Percentiles rank a stretch among this genome's conserved stretches.
Conservation (phyloP, 2,329 filamentous ascomycete species). For the Rugonectria rugulosa region DNA sequence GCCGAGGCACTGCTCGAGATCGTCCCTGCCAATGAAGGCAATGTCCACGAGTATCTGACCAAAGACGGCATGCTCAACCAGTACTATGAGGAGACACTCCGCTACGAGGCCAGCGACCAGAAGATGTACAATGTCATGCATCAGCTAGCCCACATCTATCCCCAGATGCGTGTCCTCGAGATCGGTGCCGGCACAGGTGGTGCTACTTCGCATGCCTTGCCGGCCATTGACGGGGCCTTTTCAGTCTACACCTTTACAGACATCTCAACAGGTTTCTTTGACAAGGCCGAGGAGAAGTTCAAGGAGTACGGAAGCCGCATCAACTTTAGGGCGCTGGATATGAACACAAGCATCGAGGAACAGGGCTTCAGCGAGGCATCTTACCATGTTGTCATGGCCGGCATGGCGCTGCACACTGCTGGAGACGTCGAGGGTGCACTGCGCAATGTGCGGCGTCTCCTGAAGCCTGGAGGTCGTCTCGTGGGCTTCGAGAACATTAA, state of each 20-base stretch:
- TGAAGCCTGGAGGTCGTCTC: not conserved
- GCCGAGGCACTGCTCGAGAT: too few species aligned
- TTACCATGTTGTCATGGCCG: not conserved
- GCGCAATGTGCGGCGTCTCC: not conserved
- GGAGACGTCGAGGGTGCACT: not conserved
- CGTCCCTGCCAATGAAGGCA: too few species aligned
- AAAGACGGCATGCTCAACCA: not conserved
- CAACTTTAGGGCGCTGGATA: not conserved
- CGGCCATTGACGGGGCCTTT: not conserved
- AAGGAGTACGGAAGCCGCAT: not conserved
- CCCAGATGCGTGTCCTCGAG: not conserved
- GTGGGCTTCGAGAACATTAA: constrained; percentile 17
- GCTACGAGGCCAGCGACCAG: too few species aligned
- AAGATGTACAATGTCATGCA: not conserved
- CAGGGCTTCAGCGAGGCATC: constrained; percentile 6
- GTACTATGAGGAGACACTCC: not conserved
- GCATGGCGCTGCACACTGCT: not conserved
- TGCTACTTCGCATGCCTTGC: not conserved
- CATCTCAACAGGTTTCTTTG: not conserved
- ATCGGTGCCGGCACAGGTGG: constrained; percentile 6
- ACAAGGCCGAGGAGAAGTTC: not conserved
- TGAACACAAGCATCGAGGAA: not conserved
- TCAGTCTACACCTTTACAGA: constrained; percentile 7
- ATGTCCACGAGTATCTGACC: not conserved
- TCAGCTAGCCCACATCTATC: constrained; percentile 1